Percentiles rank a stretch among this genome's conserved stretches.
Evolutionary conservation across 148 eudicot genomes (phyloP).

Genomic region (Beta vulgaris): DNA sequence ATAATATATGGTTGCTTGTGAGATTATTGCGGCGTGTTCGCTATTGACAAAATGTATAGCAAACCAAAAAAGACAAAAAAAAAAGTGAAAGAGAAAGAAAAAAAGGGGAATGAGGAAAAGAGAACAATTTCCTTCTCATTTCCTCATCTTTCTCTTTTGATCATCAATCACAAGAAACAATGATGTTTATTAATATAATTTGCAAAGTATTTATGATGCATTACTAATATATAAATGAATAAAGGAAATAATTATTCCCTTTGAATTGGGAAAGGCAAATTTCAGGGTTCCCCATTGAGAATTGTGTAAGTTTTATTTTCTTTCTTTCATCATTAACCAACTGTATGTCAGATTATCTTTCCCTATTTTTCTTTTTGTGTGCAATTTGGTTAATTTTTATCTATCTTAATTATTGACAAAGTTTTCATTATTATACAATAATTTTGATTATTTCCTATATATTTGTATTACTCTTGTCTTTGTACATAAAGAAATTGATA

Average conservation of each 20-base stretch:
- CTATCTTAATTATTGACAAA: too few species aligned
- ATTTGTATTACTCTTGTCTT: too few species aligned
- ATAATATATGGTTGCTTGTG: constrained; percentile 19
- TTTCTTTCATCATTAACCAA: too few species aligned
- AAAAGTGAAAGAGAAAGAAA: not conserved
- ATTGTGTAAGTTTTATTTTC: not conserved
- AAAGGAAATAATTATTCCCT: not conserved
- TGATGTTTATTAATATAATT: not conserved
- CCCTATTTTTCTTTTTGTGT: too few species aligned
- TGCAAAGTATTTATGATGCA: not conserved
- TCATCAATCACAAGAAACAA: not conserved
- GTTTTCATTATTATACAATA: too few species aligned
- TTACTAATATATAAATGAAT: too few species aligned
- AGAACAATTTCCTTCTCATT: constrained; percentile 9
- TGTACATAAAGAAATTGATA: too few species aligned
- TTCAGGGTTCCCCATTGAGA: not conserved
- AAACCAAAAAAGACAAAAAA: not conserved
- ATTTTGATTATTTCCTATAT: too few species aligned
- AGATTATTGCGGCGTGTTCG: constrained; percentile 11
- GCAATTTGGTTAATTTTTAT: too few species aligned
- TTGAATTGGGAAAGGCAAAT: not conserved
- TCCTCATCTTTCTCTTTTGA: not conserved
- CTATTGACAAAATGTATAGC: constrained; percentile 5
- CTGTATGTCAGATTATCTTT: too few species aligned
- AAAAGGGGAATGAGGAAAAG: constrained; percentile 21